These are phyloP conservation scores for Anisogramma anomala DNA, from an alignment of 2,329 filamentous ascomycete genomes.

Conservation along the genomic window DNA sequence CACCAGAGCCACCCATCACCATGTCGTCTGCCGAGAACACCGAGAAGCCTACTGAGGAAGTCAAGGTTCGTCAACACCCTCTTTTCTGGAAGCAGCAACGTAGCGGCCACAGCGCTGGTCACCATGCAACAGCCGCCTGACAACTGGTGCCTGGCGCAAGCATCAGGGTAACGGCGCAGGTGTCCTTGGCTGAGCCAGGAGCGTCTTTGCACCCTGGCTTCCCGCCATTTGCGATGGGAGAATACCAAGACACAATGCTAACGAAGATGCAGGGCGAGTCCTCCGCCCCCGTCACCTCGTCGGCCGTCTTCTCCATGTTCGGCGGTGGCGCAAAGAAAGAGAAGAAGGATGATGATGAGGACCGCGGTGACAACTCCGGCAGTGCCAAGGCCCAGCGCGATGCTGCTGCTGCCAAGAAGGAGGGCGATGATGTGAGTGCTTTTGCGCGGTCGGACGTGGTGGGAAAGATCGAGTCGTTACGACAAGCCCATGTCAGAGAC, in stretches of 20 bases:
- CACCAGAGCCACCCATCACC: conserved; percentile 10
- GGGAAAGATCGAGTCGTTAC: conserved; percentile 1
- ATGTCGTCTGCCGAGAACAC: conserved; percentile 26
- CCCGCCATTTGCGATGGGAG: not conserved
- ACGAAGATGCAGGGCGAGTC: not conserved
- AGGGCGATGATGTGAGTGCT: conserved; percentile 40
- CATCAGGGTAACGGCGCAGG: not conserved
- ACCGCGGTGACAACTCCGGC: conserved; percentile 76
- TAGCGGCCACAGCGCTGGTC: not conserved
- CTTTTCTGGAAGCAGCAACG: not conserved
- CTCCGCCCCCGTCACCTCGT: conserved; percentile 36
- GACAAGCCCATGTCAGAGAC: not conserved
- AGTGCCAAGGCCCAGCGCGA: conserved; percentile 71
- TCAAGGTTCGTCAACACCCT: conserved; percentile 14
- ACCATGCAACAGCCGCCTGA: not conserved
- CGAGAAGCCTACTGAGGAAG: conserved; percentile 24
- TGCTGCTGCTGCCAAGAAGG: conserved; percentile 47
- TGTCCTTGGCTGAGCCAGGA: not conserved
- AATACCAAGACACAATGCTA: not conserved
- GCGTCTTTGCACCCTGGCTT: not conserved
- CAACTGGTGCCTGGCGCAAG: too few species aligned
- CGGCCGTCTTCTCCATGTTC: conserved; percentile 93
- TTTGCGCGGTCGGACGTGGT: conserved; percentile 1
- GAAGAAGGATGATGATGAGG: conserved; percentile 75
- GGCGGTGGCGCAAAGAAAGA: conserved; percentile 95